Percentiles rank a stretch among this genome's conserved stretches.
Conservation (phyloP, 139 green algal genomes). For the Mesotaenium endlicherianum region DNA sequence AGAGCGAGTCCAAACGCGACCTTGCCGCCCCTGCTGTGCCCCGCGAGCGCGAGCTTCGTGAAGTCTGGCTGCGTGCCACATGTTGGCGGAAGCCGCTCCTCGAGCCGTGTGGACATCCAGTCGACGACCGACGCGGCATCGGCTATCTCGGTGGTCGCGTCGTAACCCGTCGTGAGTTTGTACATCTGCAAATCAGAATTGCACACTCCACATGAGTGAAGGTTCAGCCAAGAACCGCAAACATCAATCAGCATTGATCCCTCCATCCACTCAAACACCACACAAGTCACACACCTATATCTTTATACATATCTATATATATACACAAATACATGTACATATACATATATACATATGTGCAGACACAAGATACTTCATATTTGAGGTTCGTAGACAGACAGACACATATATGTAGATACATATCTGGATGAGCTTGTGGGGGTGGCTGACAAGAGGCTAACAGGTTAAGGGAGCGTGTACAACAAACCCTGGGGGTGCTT, state of each 20-base stretch:
- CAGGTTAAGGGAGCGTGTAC: no score
- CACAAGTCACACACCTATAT: no score
- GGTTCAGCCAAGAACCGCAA: not conserved
- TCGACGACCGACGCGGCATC: constrained; percentile 24
- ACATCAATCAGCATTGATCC: no score
- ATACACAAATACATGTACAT: no score
- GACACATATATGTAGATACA: not conserved
- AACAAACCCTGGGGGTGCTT: no score
- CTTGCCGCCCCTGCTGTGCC: constrained; percentile 49
- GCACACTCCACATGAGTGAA: not conserved
- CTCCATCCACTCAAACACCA: no score
- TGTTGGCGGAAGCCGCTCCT: not conserved
- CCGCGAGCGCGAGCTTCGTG: constrained; percentile 31
- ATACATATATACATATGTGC: no score
- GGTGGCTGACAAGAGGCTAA: no score
- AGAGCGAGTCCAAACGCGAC: constrained; percentile 36
- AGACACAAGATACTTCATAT: no score
- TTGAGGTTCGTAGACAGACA: not conserved
- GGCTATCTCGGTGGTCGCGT: constrained; percentile 14
- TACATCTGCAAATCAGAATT: constrained; percentile 35
- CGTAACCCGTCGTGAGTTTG: not conserved
- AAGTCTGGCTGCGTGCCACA: constrained; percentile 15
- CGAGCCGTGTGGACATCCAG: constrained; percentile 23
- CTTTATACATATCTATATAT: no score
- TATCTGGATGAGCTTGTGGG: not conserved